Evolutionary conservation across 1,284 basidiomycete species (phyloP).

Genomic region (Takashimella tepidaria): DNA sequence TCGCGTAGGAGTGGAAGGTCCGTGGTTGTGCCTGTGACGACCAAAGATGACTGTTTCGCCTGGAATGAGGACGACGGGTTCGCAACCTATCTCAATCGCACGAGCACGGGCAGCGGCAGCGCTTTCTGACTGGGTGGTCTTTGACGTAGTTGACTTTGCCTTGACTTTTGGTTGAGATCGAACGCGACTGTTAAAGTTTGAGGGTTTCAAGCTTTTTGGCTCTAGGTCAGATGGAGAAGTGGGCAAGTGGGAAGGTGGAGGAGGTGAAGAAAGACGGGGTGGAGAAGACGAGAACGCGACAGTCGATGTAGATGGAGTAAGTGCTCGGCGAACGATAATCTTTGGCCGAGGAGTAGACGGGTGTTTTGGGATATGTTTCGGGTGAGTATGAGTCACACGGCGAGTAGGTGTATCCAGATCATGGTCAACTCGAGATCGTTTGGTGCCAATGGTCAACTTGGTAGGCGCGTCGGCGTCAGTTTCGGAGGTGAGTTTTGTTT

Average conservation of each 20-base stretch:
- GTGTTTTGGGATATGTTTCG: not conserved
- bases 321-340: not conserved
- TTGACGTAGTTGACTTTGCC: too few species aligned
- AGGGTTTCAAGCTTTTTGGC: too few species aligned
- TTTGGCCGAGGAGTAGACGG: not conserved
- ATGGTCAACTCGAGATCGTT: too few species aligned
- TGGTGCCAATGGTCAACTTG: too few species aligned
- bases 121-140: too few species aligned
- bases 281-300: conserved; percentile 42
- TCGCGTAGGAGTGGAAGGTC: not conserved
- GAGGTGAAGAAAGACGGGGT: conserved; percentile 13
- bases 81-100: not conserved
- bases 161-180: too few species aligned
- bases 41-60: conserved; percentile 36
- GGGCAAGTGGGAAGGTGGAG: conserved; percentile 9
- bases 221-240: too few species aligned
- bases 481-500: too few species aligned
- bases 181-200: too few species aligned
- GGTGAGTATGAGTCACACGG: not conserved
- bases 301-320: conserved; percentile 40
- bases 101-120: not conserved
- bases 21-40: conserved; percentile 22
- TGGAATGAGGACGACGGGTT: conserved; percentile 13
- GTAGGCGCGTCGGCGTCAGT: too few species aligned
- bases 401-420: too few species aligned